These are phyloP conservation scores for Cubamyces sp. DNA, from an alignment of 768 basidiomycete genomes.

Conservation along the genomic window DNA sequence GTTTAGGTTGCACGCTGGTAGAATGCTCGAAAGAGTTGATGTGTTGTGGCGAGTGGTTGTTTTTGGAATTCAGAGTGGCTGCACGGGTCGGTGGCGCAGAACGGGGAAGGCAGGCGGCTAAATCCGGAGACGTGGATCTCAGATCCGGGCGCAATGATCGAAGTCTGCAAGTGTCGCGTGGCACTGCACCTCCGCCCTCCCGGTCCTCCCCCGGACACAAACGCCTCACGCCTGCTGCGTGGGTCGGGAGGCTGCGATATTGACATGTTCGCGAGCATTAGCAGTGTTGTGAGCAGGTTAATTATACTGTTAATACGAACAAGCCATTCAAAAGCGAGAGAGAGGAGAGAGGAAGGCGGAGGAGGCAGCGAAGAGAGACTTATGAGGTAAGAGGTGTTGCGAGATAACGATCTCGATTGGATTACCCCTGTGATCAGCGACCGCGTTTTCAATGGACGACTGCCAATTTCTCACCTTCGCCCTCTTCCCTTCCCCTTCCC, in stretches of 20 bases:
- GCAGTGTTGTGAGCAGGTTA: not conserved
- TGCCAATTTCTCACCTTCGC: slow-evolving; percentile 32
- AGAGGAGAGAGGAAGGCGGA: not conserved
- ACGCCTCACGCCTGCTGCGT: slow-evolving; percentile 13
- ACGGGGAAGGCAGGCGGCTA: slow-evolving; percentile 22
- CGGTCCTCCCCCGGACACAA: slow-evolving; percentile 13
- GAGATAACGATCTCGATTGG: slow-evolving; percentile 39
- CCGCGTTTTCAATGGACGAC: slow-evolving; percentile 32
- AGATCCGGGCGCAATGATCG: slow-evolving; percentile 20
- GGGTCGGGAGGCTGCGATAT: not conserved
- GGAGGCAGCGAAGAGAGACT: slow-evolving; percentile 8
- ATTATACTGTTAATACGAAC: too few species aligned
- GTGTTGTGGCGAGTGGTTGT: not conserved
- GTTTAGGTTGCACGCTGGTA: too few species aligned
- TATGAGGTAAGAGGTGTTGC: slow-evolving; percentile 27
- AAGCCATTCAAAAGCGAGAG: not conserved
- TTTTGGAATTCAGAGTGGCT: not conserved
- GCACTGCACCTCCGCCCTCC: slow-evolving; percentile 18
- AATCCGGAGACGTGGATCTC: slow-evolving; percentile 20
- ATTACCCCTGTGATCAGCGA: slow-evolving; percentile 38
- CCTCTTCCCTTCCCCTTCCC: slow-evolving; percentile 27
- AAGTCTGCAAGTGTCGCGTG: slow-evolving; percentile 22
- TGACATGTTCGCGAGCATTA: not conserved
- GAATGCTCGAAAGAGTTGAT: too few species aligned
- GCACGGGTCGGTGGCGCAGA: slow-evolving; percentile 16